Evolutionary conservation across 1,284 basidiomycete species (phyloP), one percentile per base, ranked within the genome.

Genomic region (Puccinia polysora): DNA sequence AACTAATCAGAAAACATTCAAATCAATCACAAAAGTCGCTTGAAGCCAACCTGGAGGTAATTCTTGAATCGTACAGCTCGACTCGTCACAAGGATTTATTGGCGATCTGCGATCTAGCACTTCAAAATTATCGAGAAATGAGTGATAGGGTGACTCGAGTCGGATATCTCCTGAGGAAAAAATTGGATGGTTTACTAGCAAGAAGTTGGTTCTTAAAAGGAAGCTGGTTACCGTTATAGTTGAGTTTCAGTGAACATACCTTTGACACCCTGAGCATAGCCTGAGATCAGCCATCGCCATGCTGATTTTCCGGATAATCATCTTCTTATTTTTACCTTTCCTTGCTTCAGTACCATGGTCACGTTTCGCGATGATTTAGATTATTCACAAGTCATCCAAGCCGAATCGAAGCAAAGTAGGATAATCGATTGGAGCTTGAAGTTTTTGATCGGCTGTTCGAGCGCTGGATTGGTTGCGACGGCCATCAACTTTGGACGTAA

Each of bases 281-380:
- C 40, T 43, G 94, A 97, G 81, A 97, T 98, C 95, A 87, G 94
- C 97, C 74, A 88, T 91, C 32, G 91, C 88, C 45, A 87, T 87
- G 49, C 79, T 85, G 58, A 94, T 93, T 83, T 84, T 89, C 28
- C 53, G 8, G n/a, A 47, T 32, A 25, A 30, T 36, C 71, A 83
- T 94, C 77, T 88, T 88, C 78, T 90, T 91, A 80, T 83, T 85
- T 53, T 80, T 97, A 73, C 93, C 97, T 82, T 78, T 76, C 12
- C 47, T 82, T 60, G 18, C 8, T n/a, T 12, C 25, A 70, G 68
- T 38, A 70, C 68, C 5, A 70, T 70, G 68, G 68, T 70, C 58
- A 70, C 68, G 25, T 70, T 70, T 32, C 45, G 68, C n/a, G 55
- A 58, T 14, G 68, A 70, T 63, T 40, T 70, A 25, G 58, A 62